Percentiles rank a stretch among this genome's conserved stretches.
Evolutionary conservation across 2,329 filamentous ascomycete species (phyloP).

Genomic region (Ophiocordyceps sinensis): DNA sequence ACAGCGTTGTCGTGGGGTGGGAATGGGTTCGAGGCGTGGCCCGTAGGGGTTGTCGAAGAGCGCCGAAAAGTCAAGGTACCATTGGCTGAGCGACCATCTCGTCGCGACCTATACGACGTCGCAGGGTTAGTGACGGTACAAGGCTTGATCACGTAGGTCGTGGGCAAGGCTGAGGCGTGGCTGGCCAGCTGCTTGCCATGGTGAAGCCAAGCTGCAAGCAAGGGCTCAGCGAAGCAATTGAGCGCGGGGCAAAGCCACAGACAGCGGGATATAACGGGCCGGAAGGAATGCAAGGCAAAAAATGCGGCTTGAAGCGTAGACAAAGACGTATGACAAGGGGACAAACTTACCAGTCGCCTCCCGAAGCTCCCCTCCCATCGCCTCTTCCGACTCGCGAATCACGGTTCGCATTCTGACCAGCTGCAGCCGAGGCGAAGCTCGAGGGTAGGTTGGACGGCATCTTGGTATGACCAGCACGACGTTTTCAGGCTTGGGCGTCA

Average conservation of each 20-base stretch:
- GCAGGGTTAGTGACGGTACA: background rate
- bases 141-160: background rate
- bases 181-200: background rate
- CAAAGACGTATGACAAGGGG: background rate
- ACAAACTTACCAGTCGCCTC: constrained; percentile 57
- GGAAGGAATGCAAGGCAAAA: background rate
- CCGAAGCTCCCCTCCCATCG: constrained; percentile 38
- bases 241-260: too few species aligned
- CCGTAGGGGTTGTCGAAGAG: constrained; percentile 42
- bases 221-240: too few species aligned
- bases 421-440: constrained; percentile 72
- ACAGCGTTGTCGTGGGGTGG: constrained; percentile 22
- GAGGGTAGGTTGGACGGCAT: constrained; percentile 68
- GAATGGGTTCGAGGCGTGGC: constrained; percentile 23
- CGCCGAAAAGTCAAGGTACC: constrained; percentile 52
- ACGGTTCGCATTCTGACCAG: constrained; percentile 54
- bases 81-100: constrained; percentile 42
- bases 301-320: constrained; percentile 2
- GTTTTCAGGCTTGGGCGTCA: background rate
- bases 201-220: too few species aligned
- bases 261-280: too few species aligned
- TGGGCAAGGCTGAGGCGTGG: background rate
- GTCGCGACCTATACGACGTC: constrained; percentile 34
- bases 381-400: constrained; percentile 44
- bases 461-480: constrained; percentile 5